Evolutionary conservation across 73 alveolate species (phyloP), one percentile per base, ranked within the genome.

Genomic region (Paramecium caudatum): DNA sequence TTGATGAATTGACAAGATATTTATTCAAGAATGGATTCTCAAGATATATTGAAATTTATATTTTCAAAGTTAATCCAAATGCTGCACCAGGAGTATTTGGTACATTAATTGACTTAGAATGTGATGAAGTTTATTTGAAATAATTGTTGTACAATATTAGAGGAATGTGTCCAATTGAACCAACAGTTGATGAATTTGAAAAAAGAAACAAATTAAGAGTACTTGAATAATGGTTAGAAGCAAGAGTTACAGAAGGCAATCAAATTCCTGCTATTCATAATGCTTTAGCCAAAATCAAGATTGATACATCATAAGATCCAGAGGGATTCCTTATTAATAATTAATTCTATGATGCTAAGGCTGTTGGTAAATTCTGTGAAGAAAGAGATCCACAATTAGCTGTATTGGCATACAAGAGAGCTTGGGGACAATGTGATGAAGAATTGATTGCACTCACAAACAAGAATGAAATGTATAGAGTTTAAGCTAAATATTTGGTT

Each of bases 391-490:
- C 99, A 41, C 99, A 97, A 93, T 97, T 98, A 25, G 99, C 99
- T 32, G 98, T 91, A 62, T 85, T 95, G 83, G 99, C 99, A 30
- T 98, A 98, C 96, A 97, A 97, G 95, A 91, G 99, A 80, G 99
- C 99, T 23, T 98, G 99, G 98, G 99, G 99, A 48, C 81, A 97
- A 92, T 98, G 99, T 92, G 99, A 98, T 94, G 97, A 96, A 70
- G 99, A 98, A 94, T 96, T 98, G 55, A 97, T 98, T 48, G 98
- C 95, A 81, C 96, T 98, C 48, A 98, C 99, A 82, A 98, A 98
- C 97, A 96, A 96, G 87, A 97, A 98, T 92, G 99, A 96, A 69
- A 96, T 98, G 97, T 98, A 94, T 97, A 94, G 99, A 91, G 96
- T 98, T 69, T 99, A 98, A 96, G 99, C 94, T 55, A 96, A 98